A percentile compares a stretch with the other conserved stretches of the same genome.
phyloP scores from a whole-genome alignment of 2,329 filamentous ascomycete genomes.

The Colletotrichum lentis region DNA sequence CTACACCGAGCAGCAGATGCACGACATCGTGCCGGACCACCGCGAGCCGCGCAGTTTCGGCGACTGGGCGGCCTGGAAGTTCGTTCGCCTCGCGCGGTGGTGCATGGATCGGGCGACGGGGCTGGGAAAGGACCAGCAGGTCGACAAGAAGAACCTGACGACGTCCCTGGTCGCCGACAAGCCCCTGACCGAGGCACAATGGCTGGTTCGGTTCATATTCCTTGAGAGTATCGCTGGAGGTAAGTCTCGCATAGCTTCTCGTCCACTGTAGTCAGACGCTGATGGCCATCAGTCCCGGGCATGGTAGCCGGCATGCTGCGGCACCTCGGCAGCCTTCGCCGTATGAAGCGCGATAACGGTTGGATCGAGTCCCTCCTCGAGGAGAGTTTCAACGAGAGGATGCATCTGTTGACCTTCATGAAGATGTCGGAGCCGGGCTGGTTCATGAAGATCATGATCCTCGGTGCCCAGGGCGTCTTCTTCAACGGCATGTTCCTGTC shows the following conservation, averaged over 20 bases:
- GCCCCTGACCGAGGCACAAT: slow-evolving; percentile 84
- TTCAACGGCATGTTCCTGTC: slow-evolving; percentile 93
- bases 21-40: slow-evolving; percentile 76
- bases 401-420: slow-evolving; percentile 92
- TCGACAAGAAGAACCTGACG: slow-evolving; percentile 64
- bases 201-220: slow-evolving; percentile 72
- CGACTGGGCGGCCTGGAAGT: slow-evolving; percentile 79
- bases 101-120: slow-evolving; percentile 85
- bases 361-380: slow-evolving; percentile 95
- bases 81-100: slow-evolving; percentile 79
- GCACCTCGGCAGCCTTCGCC: slow-evolving; percentile 83
- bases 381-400: slow-evolving; percentile 91
- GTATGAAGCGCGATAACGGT: slow-evolving; percentile 91
- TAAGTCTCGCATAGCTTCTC: slow-evolving; percentile 4
- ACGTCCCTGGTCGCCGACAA: slow-evolving; percentile 61
- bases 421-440: slow-evolving; percentile 79
- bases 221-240: slow-evolving; percentile 87
- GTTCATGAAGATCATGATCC: slow-evolving; percentile 92
- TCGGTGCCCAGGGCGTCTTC: slow-evolving; percentile 93
- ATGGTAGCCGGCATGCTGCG: slow-evolving; percentile 97
- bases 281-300: slow-evolving; percentile 71
- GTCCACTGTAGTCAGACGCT: not conserved
- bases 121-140: slow-evolving; percentile 74
- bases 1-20: slow-evolving; percentile 84
- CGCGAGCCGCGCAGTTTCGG: slow-evolving; percentile 75